Percentiles rank a stretch among this genome's conserved stretches.
These are phyloP conservation scores for Dentipellis sp. DNA, from an alignment of 768 basidiomycete species.

Conservation along the genomic window DNA sequence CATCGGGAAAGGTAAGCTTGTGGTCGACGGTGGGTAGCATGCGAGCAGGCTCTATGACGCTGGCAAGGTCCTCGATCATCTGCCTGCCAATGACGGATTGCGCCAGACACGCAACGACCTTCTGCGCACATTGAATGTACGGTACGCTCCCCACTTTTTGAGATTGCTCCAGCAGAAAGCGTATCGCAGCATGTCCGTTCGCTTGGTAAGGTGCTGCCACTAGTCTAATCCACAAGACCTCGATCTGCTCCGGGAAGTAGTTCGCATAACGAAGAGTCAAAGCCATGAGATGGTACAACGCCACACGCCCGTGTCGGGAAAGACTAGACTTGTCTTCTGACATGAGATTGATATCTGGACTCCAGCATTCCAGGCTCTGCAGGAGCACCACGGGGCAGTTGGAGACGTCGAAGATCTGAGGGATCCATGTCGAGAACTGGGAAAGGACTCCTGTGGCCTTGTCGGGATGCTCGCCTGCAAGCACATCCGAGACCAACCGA, in stretches of 20 bases:
- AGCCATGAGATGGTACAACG: slow-evolving; percentile 76
- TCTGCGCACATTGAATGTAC: slow-evolving; percentile 72
- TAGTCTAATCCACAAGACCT: slow-evolving; percentile 69
- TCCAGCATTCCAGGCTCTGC: slow-evolving; percentile 79
- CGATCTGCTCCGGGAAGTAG: slow-evolving; percentile 71
- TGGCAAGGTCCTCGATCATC: slow-evolving; percentile 78
- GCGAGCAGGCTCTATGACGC: slow-evolving; percentile 72
- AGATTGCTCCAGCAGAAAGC: slow-evolving; percentile 83
- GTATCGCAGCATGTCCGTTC: slow-evolving; percentile 71
- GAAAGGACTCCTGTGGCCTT: slow-evolving; percentile 56
- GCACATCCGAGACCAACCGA: slow-evolving; percentile 62
- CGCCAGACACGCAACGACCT: slow-evolving; percentile 77
- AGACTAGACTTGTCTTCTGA: slow-evolving; percentile 45
- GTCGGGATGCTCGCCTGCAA: slow-evolving; percentile 69
- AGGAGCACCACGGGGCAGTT: slow-evolving; percentile 52
- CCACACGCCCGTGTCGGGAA: slow-evolving; percentile 49
- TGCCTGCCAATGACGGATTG: slow-evolving; percentile 63
- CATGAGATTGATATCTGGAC: slow-evolving; percentile 65
- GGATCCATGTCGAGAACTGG: slow-evolving; percentile 67
- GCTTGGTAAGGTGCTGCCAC: slow-evolving; percentile 61
- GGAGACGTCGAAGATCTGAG: slow-evolving; percentile 45
- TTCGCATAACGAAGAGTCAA: slow-evolving; percentile 70
- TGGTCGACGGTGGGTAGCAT: slow-evolving; percentile 77
- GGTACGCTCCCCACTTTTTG: slow-evolving; percentile 72
- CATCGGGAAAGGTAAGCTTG: slow-evolving; percentile 50